Evolutionary conservation across 345 rosid species (phyloP), one percentile per base, ranked within the genome.

Genomic region (Bruguiera sexangula): DNA sequence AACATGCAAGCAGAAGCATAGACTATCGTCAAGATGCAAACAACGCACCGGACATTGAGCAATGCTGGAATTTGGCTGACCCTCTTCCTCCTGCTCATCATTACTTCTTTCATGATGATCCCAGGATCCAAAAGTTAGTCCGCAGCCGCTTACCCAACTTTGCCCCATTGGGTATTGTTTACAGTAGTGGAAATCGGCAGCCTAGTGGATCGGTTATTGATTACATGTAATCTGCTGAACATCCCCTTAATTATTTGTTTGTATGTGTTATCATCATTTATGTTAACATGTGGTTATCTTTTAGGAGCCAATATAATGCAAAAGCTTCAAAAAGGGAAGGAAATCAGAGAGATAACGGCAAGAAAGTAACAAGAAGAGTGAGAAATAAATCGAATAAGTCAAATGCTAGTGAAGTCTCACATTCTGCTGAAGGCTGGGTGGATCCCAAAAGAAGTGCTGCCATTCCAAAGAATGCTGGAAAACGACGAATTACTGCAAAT

Each of bases 231-330:
- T 43, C 67, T 70, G 62, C 69, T 75, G 58, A 58, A 31, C 50
- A 31, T 32, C 65, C 48, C 43, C 54, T 48, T 26, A 6, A 22
- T 65, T 75, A 34, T 69, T 66, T 56, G 20, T 59, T 20, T 26
- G 22, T 50, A 18, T 58, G 2, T 4, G 13, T 9, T 9, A 22
- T 16, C 22, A 43, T 8, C 52, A 37, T 16, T 55, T 4, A 36
- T 22, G 4, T 70, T 57, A 65, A 31, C 6, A 20, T 39, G 21
- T 39, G 1, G 0, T 24, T 51, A 62, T 66, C 43, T 66, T 75
- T 63, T 85, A 94, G 97, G 93, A 75, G 83, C 71, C 97, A 94
- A 79, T 91, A 91, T 79, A 81, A 81, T 70, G 83, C 86, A 73
- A 86, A 76, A 73, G 72, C 84, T 74, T 77, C 93, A 52, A 80